Evolutionary conservation across 2,329 filamentous ascomycete species (phyloP).

Genomic region (Xylaria sp.): DNA sequence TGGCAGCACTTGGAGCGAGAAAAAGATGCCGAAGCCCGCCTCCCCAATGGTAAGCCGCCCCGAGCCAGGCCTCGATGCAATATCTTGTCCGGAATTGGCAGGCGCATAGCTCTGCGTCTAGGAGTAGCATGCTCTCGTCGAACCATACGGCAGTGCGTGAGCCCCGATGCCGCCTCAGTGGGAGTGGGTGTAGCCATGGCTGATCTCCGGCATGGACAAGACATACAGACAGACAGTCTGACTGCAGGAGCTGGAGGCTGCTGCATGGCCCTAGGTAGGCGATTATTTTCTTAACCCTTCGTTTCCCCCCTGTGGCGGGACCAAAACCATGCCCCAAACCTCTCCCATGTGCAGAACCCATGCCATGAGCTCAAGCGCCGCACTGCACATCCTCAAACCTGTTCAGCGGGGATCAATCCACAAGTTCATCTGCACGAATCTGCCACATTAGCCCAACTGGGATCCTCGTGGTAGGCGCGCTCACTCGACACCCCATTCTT

Average conservation of each 20-base stretch:
- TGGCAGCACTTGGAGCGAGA: conserved; percentile 27
- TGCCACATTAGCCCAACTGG: conserved; percentile 23
- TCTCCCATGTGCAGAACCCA: conserved; percentile 1
- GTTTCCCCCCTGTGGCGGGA: conserved; percentile 23
- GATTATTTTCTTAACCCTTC: background rate
- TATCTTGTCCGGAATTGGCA: conserved; percentile 35
- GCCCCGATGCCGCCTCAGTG: conserved; percentile 24
- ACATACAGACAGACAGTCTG: background rate
- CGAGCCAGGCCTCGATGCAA: conserved; percentile 26
- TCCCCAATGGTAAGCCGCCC: conserved; percentile 35
- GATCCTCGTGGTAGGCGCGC: conserved; percentile 1
- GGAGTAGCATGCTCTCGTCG: conserved; percentile 23
- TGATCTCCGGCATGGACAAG: conserved; percentile 12
- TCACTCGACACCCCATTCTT: conserved; percentile 10
- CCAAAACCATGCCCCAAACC: conserved; percentile 22
- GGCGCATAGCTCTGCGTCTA: conserved; percentile 29
- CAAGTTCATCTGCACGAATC: conserved; percentile 28
- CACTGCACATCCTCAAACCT: conserved; percentile 15
- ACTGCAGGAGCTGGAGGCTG: conserved; percentile 32
- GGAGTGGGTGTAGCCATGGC: conserved; percentile 18
- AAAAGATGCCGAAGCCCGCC: conserved; percentile 37
- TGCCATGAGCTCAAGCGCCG: conserved; percentile 12
- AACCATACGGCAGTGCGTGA: conserved; percentile 25
- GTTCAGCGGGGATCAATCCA: conserved; percentile 16
- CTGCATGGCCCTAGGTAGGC: background rate